Evolutionary conservation across 768 basidiomycete genomes (phyloP).

Genomic region (Pulveroboletus frians): DNA sequence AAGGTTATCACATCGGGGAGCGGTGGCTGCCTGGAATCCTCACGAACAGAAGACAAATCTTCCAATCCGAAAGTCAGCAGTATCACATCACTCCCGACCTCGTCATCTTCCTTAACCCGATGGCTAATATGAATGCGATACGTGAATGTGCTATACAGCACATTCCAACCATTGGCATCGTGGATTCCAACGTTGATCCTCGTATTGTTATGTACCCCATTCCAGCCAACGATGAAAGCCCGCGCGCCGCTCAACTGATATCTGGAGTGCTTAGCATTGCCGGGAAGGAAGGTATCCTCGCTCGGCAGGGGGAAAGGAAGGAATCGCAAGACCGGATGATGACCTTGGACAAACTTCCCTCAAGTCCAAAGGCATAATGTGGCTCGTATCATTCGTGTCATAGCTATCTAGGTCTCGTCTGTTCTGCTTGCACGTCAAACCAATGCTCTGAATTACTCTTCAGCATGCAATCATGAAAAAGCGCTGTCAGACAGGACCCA

Average conservation of each 20-base stretch:
- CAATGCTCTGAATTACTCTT: slow-evolving; percentile 52
- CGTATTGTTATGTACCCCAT: slow-evolving; percentile 97
- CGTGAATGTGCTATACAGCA: slow-evolving; percentile 87
- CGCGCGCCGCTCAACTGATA: slow-evolving; percentile 85
- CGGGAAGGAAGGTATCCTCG: slow-evolving; percentile 64
- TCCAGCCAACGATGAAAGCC: slow-evolving; percentile 95
- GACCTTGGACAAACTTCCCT: slow-evolving; percentile 22
- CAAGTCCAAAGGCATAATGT: slow-evolving; percentile 14
- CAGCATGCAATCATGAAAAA: slow-evolving; percentile 10
- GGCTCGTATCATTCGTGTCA: slow-evolving; percentile 1
- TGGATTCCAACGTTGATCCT: slow-evolving; percentile 95
- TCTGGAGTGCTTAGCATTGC: slow-evolving; percentile 88
- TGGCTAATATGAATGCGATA: slow-evolving; percentile 78
- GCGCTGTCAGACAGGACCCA: slow-evolving; percentile 37
- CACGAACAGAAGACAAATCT: slow-evolving; percentile 78
- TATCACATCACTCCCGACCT: slow-evolving; percentile 76
- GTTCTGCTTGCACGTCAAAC: slow-evolving; percentile 56
- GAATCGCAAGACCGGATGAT: slow-evolving; percentile 21
- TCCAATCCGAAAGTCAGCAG: slow-evolving; percentile 51
- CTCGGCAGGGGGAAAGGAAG: slow-evolving; percentile 32
- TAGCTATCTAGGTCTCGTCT: slow-evolving; percentile 27
- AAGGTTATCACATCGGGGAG: slow-evolving; percentile 81
- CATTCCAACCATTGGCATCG: slow-evolving; percentile 89
- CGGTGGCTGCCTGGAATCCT: slow-evolving; percentile 95
- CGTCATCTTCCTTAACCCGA: slow-evolving; percentile 86